Base-by-base conservation (phyloP, 1,284 basidiomycete genomes). In the Fomes fomentarius region DNA sequence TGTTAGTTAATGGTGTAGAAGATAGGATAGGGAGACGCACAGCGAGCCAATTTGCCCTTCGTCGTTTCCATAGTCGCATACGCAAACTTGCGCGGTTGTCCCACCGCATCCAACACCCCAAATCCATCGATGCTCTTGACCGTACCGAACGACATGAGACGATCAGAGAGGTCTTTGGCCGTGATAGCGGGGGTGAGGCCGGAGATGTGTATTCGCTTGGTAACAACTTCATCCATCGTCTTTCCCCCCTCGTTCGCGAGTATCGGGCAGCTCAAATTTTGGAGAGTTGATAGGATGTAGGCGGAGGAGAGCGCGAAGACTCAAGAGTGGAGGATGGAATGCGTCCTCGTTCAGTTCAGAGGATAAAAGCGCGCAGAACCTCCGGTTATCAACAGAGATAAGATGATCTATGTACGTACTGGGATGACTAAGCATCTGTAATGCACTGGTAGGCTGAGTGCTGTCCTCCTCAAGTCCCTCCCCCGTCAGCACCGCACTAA, bases 31-130 rank as follows among this genome's bases (percentile, higher is more conserved):
- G 30, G 26, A 10, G 31, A 72, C 83, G 60, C 61, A 91, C 91
- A 93, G 75, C 77, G 80, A 8, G 82, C 74, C 4, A 93, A 65
- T 48, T 85, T 78, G 10, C 73, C 72, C 47, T 77, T 73, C 2
- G 83, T 85, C 4, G 82, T 83, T 68, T 89, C 83, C 17, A 93
- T 69, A 2, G 88, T 90, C n/a, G 85, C 78, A 71, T 85, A 91
- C 1, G 77, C 90, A 65, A 87, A 93, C 64, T 82, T 87, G 64
- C 83, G 75, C 2, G 82, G 84, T 60, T 81, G 74, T 0, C 87
- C 90, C 1, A 90, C 69, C 0, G 74, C 87, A 62, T 93, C 85
- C 22, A 76, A 60, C 34, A 76, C 70, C 0, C 85, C 89, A 51
- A 91, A 80, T 4, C 88, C 89, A 66, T 91, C 87, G 22, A 90